These are phyloP conservation scores for Botrytis hyacinthi DNA, from an alignment of 2,329 filamentous ascomycete genomes.

Conservation along the genomic window DNA sequence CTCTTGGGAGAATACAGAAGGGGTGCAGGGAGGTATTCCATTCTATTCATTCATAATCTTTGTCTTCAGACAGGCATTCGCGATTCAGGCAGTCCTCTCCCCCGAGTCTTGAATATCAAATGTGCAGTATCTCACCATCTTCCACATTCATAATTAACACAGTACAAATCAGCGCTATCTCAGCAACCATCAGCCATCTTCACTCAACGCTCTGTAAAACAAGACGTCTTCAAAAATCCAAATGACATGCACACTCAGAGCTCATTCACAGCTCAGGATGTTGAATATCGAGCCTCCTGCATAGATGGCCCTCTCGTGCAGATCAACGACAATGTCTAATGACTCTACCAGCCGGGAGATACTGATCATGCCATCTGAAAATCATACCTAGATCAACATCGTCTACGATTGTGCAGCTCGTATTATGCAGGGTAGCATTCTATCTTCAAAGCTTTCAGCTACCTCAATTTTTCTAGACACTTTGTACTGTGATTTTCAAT, in stretches of 20 bases:
- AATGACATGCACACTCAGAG: not conserved
- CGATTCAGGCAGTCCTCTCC: no score
- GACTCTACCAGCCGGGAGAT: not conserved
- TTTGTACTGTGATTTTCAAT: not conserved
- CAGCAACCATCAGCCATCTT: not conserved
- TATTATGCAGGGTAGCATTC: not conserved
- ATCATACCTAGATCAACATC: not conserved
- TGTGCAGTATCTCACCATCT: not conserved
- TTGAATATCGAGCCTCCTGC: not conserved
- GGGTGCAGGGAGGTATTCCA: not conserved
- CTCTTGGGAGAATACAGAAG: not conserved
- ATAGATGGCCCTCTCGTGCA: not conserved
- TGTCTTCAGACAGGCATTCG: no score
- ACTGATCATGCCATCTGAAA: not conserved
- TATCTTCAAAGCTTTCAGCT: not conserved
- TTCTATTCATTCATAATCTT: not conserved
- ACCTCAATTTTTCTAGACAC: not conserved
- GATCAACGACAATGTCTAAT: not conserved
- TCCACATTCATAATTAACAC: not conserved
- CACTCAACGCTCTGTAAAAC: not conserved
- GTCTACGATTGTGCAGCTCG: not conserved
- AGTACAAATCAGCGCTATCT: not conserved
- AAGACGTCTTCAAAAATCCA: not conserved
- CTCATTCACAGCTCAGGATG: not conserved
- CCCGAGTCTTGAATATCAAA: not conserved